Base-by-base conservation (phyloP, 2,329 filamentous ascomycete species). In the Fusarium circinatum region DNA sequence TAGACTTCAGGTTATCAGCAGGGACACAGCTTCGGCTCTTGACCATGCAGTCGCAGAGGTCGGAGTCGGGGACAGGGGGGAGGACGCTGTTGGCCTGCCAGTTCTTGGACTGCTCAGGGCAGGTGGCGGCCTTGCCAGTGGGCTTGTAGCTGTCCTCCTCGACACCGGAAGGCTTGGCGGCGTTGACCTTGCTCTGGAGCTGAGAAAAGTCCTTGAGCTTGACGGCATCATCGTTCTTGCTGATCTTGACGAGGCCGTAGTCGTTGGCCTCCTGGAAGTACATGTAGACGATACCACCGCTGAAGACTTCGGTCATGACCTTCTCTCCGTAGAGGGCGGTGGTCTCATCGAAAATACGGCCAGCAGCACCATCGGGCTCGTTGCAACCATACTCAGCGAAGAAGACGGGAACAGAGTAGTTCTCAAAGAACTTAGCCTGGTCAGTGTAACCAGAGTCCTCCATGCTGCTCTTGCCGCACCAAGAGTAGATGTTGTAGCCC, bases 401-500 rank as follows among this genome's bases (percentile, higher is more conserved):
- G 91, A 99, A 99, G 79, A 95, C 93, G 52, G 96, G 96, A 7
- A 98, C 94, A 15, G 94, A 94, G 88, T 96, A 99, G 81, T 92
- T 90, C 68, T 87, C 83, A 86, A 98, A 99, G 85, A 98, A 96
- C 75, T 94, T 84, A 77, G 95, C 95, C 82, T 96, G 93, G 64
- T 91, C 88, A 74, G 92, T 87, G 85, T 95, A 99, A 62, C 94
- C 94, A 8, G 96, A 98, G 68, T 87, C 81, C 41, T 87, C 80
- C 86, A 93, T 96, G 79, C 87, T 90, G 80, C 94, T 97, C 77
- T 95, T 83, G 77, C 96, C 96, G 83, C 96, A 99, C 96, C 96
- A 99, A 60, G 95, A 97, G 89, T 99, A 99, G 86, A 98, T 98
- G 89, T 99, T 99, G 92, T 98, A 98, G 68, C 96, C 96, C 94